Evolutionary conservation across 1,284 basidiomycete genomes (phyloP), one percentile per base, ranked within the genome.

Genomic region (Moesziomyces sp.): DNA sequence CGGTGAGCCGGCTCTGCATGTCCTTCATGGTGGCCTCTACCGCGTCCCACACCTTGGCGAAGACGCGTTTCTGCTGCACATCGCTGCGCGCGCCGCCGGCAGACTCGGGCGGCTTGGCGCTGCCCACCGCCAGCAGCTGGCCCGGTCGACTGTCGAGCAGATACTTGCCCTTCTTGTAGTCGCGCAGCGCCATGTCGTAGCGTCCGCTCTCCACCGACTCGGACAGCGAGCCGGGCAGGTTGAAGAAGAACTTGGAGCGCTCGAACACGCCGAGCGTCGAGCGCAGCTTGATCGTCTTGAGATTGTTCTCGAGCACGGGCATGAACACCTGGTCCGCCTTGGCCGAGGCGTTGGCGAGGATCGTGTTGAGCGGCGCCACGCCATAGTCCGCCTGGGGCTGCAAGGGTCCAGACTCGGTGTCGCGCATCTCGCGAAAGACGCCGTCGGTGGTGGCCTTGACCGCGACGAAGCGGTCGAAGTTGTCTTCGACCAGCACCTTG

Each of bases 201-300:
- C 92, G 91, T 0, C 76, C 80, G n/a, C 64, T 54, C 28, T 85
- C 94, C 52, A 99, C 92, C 19, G 89, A 91, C 83, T 97, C 96
- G 24, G 92, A 89, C n/a, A 99, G 88, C 46, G 91, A 91, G 23
- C 92, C 92, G 0, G 97, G 96, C 21, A 99, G 88, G 81, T 97
- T 98, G 88, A 99, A 99, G 85, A 99, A 94, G 88, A 98, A 99
- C 79, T 95, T 97, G 59, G 93, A 95, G 49, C 94, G 89, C 76
- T 99, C 96, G 77, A 99, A 98, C 8, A 99, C 93, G 44, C 93
- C 91, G 14, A 99, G 88, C 0, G 97, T 98, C 0, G 91, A 93
- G 26, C 94, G 90, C 10, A 99, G 87, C 84, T 96, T 94, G 82
- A 93, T 91, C 4, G 94, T 93, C 83, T 98, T 99, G 58, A 93